Evolutionary conservation across 371 early-diverging fungal genomes (phyloP).

Genomic region (Rhizopus sp.): DNA sequence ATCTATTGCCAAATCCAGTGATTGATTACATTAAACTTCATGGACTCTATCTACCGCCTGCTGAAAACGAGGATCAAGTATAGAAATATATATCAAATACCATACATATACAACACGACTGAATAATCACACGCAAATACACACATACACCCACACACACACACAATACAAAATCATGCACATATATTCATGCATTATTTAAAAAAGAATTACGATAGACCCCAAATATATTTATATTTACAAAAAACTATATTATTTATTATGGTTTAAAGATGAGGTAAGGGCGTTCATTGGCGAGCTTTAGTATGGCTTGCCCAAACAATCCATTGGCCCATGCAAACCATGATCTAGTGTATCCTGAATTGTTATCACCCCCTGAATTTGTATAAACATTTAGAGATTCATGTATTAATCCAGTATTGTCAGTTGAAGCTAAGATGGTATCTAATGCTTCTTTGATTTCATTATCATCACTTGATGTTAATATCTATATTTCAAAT

Average conservation of each 20-base stretch:
- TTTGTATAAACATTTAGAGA: constrained; percentile 31
- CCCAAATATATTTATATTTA: no score
- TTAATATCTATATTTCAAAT: constrained; percentile 27
- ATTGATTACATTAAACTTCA: constrained; percentile 88
- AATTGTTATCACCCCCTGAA: constrained; percentile 15
- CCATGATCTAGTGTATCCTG: constrained; percentile 45
- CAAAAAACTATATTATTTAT: no score
- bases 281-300: constrained; percentile 39
- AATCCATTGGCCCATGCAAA: constrained; percentile 58
- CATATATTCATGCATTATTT: background rate
- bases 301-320: constrained; percentile 50
- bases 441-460: constrained; percentile 33
- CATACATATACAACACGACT: background rate
- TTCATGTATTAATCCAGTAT: constrained; percentile 50
- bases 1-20: constrained; percentile 91
- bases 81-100: background rate
- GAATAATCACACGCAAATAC: background rate
- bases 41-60: constrained; percentile 60
- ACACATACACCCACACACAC: background rate
- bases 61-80: background rate
- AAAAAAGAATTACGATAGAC: no score
- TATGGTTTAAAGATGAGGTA: constrained; percentile 23
- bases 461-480: constrained; percentile 36
- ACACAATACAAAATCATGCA: background rate
- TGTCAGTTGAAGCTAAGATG: constrained; percentile 30